Percentiles rank a stretch among this genome's conserved stretches.
These are phyloP conservation scores for Aquilaria agallochum DNA, from an alignment of 441 rosid genomes.

Conservation along the genomic window DNA sequence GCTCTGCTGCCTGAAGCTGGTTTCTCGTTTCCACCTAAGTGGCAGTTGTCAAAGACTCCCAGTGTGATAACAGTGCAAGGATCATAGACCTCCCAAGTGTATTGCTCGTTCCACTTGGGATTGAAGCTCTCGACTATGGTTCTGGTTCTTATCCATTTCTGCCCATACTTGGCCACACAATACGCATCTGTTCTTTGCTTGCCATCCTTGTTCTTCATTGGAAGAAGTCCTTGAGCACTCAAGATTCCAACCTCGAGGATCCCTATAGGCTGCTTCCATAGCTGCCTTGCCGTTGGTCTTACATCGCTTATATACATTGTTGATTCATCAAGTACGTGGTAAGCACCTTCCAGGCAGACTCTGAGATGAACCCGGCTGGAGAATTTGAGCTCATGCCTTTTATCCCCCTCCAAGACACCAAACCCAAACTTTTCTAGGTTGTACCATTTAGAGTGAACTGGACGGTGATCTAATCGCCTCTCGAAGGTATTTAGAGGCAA, in stretches of 20 bases:
- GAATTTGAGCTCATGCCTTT: slow-evolving; percentile 57
- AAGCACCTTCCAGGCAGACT: slow-evolving; percentile 61
- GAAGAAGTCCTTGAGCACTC: slow-evolving; percentile 56
- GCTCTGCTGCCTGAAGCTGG: slow-evolving; percentile 33
- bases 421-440: slow-evolving; percentile 61
- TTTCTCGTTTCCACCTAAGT: slow-evolving; percentile 50
- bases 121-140: slow-evolving; percentile 49
- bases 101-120: slow-evolving; percentile 75
- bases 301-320: slow-evolving; percentile 62
- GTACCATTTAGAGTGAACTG: slow-evolving; percentile 52
- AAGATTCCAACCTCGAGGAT: slow-evolving; percentile 64
- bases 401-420: slow-evolving; percentile 54
- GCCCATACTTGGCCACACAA: slow-evolving; percentile 65
- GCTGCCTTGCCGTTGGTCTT: slow-evolving; percentile 64
- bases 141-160: slow-evolving; percentile 67
- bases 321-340: slow-evolving; percentile 68
- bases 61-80: slow-evolving; percentile 59
- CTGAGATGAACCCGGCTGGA: slow-evolving; percentile 53
- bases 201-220: slow-evolving; percentile 55
- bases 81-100: slow-evolving; percentile 67
- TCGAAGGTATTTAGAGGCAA: slow-evolving; percentile 41
- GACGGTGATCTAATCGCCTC: slow-evolving; percentile 56
- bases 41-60: slow-evolving; percentile 66
- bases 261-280: slow-evolving; percentile 66
- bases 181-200: slow-evolving; percentile 57